phyloP scores from a whole-genome alignment of 768 basidiomycete genomes.

The Psilocybe cubensis region DNA sequence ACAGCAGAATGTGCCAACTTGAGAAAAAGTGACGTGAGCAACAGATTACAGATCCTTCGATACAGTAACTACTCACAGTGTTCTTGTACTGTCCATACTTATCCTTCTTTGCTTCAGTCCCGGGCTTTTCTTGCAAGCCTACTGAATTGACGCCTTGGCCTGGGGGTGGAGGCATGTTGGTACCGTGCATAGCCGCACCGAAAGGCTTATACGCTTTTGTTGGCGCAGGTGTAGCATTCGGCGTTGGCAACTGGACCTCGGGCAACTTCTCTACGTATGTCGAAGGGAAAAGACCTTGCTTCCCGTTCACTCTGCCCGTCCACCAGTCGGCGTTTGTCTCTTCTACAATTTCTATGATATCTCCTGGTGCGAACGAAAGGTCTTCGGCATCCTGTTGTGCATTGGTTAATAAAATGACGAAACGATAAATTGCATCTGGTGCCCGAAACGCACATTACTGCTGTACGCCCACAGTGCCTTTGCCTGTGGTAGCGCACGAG shows the following conservation, averaged over 20 bases:
- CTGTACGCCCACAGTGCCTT: slow-evolving; percentile 72
- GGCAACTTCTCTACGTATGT: slow-evolving; percentile 68
- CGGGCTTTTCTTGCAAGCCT: slow-evolving; percentile 47
- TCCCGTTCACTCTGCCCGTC: slow-evolving; percentile 67
- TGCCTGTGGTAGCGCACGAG: slow-evolving; percentile 42
- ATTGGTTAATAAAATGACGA: slow-evolving; percentile 7
- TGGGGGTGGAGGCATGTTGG: slow-evolving; percentile 39
- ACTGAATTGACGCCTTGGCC: slow-evolving; percentile 40
- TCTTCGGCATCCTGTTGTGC: slow-evolving; percentile 73
- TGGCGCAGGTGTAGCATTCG: slow-evolving; percentile 20
- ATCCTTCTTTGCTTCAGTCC: slow-evolving; percentile 55
- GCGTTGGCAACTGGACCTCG: slow-evolving; percentile 25
- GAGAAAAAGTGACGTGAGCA: not conserved
- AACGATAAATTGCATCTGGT: slow-evolving; percentile 17
- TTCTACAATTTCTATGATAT: slow-evolving; percentile 76
- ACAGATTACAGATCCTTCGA: not conserved
- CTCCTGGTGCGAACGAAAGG: slow-evolving; percentile 75
- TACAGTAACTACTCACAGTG: slow-evolving; percentile 44
- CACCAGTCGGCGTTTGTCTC: slow-evolving; percentile 91
- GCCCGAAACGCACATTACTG: slow-evolving; percentile 50
- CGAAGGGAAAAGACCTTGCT: slow-evolving; percentile 78
- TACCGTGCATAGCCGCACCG: slow-evolving; percentile 46
- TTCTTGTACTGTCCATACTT: slow-evolving; percentile 61
- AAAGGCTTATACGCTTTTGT: slow-evolving; percentile 45
- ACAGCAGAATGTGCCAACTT: slow-evolving; percentile 64